phyloP scores from a whole-genome alignment of 164 flowering plant genomes.

The Magnolia sinica region DNA sequence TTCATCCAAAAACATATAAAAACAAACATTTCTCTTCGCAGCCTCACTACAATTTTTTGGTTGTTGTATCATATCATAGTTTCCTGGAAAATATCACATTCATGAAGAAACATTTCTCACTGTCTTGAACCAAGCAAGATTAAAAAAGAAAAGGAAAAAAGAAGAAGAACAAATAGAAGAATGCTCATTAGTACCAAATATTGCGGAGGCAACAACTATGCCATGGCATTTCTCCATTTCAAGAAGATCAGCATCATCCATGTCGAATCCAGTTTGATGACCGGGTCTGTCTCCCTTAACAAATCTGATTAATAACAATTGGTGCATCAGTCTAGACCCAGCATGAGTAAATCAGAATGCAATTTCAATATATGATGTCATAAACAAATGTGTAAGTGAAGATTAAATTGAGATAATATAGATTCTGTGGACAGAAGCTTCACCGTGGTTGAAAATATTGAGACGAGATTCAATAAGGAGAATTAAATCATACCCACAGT shows the following conservation, averaged over 20 bases:
- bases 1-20: slow-evolving; percentile 92
- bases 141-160: neutral
- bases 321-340: neutral
- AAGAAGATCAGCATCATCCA: slow-evolving; percentile 71
- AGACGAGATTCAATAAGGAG: neutral
- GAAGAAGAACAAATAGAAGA: no score
- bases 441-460: neutral
- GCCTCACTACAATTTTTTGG: slow-evolving; percentile 68
- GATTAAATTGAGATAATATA: neutral
- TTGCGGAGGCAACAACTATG: slow-evolving; percentile 86
- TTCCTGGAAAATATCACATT: slow-evolving; percentile 41
- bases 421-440: neutral
- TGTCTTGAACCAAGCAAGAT: neutral
- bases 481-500: slow-evolving; percentile 77
- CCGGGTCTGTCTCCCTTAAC: slow-evolving; percentile 82
- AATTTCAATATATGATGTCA: neutral
- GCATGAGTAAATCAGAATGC: neutral
- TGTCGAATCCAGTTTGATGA: slow-evolving; percentile 78
- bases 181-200: slow-evolving; percentile 57
- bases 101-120: slow-evolving; percentile 5
- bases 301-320: slow-evolving; percentile 45
- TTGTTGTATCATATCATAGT: slow-evolving; percentile 81
- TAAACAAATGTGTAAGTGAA: neutral
- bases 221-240: slow-evolving; percentile 88
- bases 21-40: slow-evolving; percentile 56